These are phyloP conservation scores for Rhodotorula sp. DNA, from an alignment of 1,284 basidiomycete species.

Conservation along the genomic window DNA sequence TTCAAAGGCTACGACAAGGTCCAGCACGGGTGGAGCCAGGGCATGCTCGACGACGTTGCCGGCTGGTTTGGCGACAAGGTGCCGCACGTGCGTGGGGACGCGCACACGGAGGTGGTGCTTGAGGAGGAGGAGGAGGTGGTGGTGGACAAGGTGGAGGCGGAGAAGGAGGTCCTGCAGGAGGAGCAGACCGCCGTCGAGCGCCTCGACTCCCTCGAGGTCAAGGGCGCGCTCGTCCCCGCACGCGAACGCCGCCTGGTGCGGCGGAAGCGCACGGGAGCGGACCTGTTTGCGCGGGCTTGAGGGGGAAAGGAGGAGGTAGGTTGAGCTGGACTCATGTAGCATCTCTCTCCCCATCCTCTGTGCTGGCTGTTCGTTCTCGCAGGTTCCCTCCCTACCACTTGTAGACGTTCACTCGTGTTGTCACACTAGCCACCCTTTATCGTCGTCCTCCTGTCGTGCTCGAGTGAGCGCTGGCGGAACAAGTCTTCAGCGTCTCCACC, in stretches of 20 bases:
- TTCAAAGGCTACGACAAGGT: slow-evolving; percentile 21
- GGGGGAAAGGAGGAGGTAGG: no score
- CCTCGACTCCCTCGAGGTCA: background rate
- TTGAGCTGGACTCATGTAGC: background rate
- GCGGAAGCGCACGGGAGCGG: background rate
- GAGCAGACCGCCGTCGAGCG: background rate
- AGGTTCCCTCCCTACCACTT: no score
- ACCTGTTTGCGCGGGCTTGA: background rate
- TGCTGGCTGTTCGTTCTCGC: no score
- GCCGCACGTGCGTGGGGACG: background rate
- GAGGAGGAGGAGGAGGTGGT: background rate
- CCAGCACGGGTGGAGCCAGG: slow-evolving; percentile 24
- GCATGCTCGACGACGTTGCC: slow-evolving; percentile 22
- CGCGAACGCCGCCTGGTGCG: background rate
- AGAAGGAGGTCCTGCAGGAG: background rate
- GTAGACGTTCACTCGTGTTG: background rate
- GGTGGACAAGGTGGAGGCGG: background rate
- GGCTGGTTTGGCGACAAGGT: slow-evolving; percentile 9
- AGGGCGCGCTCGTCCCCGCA: no score
- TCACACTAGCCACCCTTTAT: no score
- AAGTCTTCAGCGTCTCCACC: no score
- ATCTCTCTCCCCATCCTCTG: background rate
- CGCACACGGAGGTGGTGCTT: background rate
- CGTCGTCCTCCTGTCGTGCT: no score
- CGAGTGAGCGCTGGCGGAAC: no score